Evolutionary conservation across 2,329 filamentous ascomycete genomes (phyloP).

Genomic region (Hypoxylon sp.): DNA sequence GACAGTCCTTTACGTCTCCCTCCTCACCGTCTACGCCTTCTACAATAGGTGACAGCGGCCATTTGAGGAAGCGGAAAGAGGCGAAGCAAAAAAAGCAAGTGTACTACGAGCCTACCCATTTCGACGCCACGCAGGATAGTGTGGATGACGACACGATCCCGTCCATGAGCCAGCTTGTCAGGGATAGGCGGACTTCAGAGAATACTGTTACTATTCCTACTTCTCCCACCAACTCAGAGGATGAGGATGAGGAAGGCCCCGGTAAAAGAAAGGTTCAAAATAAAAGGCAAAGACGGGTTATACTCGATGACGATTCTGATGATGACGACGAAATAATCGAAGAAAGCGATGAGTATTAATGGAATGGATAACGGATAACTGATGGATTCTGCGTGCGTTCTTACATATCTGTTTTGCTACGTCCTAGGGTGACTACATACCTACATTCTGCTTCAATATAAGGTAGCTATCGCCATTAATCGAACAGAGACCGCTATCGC

Average conservation of each 20-base stretch:
- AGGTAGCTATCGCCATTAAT: constrained; percentile 3
- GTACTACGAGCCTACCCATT: constrained; percentile 46
- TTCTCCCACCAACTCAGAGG: constrained; percentile 13
- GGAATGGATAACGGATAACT: constrained; percentile 11
- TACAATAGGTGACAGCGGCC: constrained; percentile 2
- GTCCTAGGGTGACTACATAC: constrained; percentile 6
- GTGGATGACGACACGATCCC: constrained; percentile 48
- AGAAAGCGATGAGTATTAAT: constrained; percentile 36
- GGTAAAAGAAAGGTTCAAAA: constrained; percentile 10
- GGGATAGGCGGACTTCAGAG: constrained; percentile 22
- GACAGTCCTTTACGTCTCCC: constrained; percentile 49
- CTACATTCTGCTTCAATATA: neutral
- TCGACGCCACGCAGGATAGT: constrained; percentile 47
- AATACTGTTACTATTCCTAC: constrained; percentile 10
- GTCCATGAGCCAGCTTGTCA: constrained; percentile 52
- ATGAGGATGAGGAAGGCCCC: constrained; percentile 33
- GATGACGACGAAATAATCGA: constrained; percentile 35
- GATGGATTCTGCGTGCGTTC: constrained; percentile 2
- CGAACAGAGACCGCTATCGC: neutral
- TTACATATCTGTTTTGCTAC: constrained; percentile 4
- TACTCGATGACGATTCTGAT: constrained; percentile 40
- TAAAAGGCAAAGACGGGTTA: constrained; percentile 31
- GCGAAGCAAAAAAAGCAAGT: constrained; percentile 31
- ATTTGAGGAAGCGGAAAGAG: constrained; percentile 12
- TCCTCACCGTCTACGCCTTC: constrained; percentile 46